phyloP scores from a whole-genome alignment of 1,284 basidiomycete species.

The Serendipita sp. region DNA sequence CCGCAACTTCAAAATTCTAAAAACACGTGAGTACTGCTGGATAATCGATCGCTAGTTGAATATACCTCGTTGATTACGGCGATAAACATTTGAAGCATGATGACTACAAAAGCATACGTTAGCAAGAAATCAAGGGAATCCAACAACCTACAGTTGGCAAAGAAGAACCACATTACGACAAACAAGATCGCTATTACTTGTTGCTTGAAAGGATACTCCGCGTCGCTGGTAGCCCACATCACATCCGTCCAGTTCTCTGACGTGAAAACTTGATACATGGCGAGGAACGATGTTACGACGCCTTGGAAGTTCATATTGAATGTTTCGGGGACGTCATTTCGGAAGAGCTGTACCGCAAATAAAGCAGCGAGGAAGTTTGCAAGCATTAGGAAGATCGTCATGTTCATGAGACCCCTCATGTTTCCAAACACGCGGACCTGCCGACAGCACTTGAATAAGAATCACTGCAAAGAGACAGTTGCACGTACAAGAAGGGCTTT shows the following conservation, averaged over 20 bases:
- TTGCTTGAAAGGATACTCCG: slow-evolving; percentile 58
- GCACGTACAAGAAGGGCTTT: slow-evolving; percentile 52
- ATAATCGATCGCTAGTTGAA: background rate
- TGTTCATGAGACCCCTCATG: slow-evolving; percentile 83
- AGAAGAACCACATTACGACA: slow-evolving; percentile 76
- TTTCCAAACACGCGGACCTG: slow-evolving; percentile 84
- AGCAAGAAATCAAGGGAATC: slow-evolving; percentile 10
- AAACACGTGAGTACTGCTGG: background rate
- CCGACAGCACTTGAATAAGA: background rate
- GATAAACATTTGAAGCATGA: slow-evolving; percentile 95
- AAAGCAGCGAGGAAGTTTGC: slow-evolving; percentile 83
- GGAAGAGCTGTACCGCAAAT: slow-evolving; percentile 58
- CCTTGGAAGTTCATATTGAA: slow-evolving; percentile 73
- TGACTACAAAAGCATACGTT: slow-evolving; percentile 37
- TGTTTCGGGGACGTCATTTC: slow-evolving; percentile 58
- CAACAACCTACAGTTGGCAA: slow-evolving; percentile 68
- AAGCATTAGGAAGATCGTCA: slow-evolving; percentile 83
- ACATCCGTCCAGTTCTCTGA: slow-evolving; percentile 90
- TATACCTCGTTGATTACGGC: slow-evolving; percentile 84
- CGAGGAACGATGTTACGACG: slow-evolving; percentile 79
- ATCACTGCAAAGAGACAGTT: slow-evolving; percentile 8
- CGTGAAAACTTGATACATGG: slow-evolving; percentile 84
- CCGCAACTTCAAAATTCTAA: slow-evolving; percentile 81
- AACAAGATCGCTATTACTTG: slow-evolving; percentile 64
- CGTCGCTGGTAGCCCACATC: slow-evolving; percentile 55